phyloP scores from a whole-genome alignment of 2,329 filamentous ascomycete species.

The Ramularia collo-cygni region DNA sequence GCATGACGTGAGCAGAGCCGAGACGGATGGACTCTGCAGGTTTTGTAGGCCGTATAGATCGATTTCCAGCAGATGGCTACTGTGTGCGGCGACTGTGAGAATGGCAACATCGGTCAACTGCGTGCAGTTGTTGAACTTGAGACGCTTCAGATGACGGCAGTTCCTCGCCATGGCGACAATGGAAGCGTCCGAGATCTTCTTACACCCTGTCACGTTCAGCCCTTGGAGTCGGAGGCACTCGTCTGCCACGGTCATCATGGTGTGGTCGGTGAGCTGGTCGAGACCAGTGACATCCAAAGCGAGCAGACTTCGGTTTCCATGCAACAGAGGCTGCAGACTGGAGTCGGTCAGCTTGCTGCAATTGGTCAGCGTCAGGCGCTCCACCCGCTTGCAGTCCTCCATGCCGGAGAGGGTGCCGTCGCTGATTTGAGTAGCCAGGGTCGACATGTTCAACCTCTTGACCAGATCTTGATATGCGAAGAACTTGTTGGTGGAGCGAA shows the following conservation, averaged over 20 bases:
- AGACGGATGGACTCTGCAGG: slow-evolving; percentile 78
- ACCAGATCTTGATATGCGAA: slow-evolving; percentile 88
- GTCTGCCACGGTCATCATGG: slow-evolving; percentile 68
- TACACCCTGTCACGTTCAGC: slow-evolving; percentile 84
- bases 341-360: slow-evolving; percentile 79
- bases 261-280: slow-evolving; percentile 71
- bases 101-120: slow-evolving; percentile 78
- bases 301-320: slow-evolving; percentile 71
- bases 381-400: slow-evolving; percentile 77
- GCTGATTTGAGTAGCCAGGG: slow-evolving; percentile 67
- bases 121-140: slow-evolving; percentile 91
- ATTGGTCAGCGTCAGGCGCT: slow-evolving; percentile 86
- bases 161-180: slow-evolving; percentile 71
- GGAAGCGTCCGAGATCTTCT: slow-evolving; percentile 77
- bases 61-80: slow-evolving; percentile 90
- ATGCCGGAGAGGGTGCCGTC: slow-evolving; percentile 85
- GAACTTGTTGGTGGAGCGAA: slow-evolving; percentile 65
- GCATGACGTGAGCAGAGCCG: slow-evolving; percentile 69
- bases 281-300: slow-evolving; percentile 86
- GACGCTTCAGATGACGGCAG: slow-evolving; percentile 81
- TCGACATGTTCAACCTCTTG: slow-evolving; percentile 83
- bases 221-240: slow-evolving; percentile 84
- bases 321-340: slow-evolving; percentile 71
- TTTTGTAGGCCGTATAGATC: slow-evolving; percentile 80
- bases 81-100: slow-evolving; percentile 77